Base-by-base conservation (phyloP, 2,329 filamentous ascomycete genomes). In the Claviceps fusiformis region DNA sequence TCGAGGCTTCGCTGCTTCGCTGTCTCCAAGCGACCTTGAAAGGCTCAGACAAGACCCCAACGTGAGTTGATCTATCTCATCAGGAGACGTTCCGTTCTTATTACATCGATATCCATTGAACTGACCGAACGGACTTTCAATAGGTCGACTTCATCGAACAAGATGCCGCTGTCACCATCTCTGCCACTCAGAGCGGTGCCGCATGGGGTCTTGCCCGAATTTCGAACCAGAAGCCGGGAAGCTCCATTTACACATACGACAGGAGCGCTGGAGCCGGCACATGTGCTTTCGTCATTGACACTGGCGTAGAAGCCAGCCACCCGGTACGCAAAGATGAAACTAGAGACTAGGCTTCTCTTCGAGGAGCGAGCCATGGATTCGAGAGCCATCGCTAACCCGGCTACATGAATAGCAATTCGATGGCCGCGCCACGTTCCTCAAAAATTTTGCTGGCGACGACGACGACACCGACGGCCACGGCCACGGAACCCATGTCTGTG, bases 131-230 rank as follows among this genome's bases (percentile, higher is more conserved):
- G 6, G 5, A 29, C 2, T 24, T 24, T 24, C 2, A 24, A 37
- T 43, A 63, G 61, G 60, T 57, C 44, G 68, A 69, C 17, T 73
- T 67, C 59, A 65, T 75, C 39, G 71, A 75, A 63, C 67, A 70
- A 55, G 71, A 76, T 57, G 65, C 63, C 48, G 58, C 65, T 37
- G 62, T 74, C 49, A 65, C 87, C 73, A 87, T 87, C 57, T 67
- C 51, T 65, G 71, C 53, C n/a, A 64, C 64, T 17, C 72, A 76
- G 61, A 54, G 53, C 29, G 60, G 63, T 47, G 69, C 73, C n/a
- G 66, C 70, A 24, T 74, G 71, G 71, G 70, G 70, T 19, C 63
- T 73, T 24, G 64, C 67, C 2, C 65, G 71, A n/a, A 60, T 74
- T 48, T 73, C 71, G 13, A 67, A 60, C 62, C 58, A 60, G 17